A percentile compares a stretch with the other conserved stretches of the same genome.
phyloP scores from a whole-genome alignment of 2,329 filamentous ascomycete genomes.

The Colletotrichum orchidophilum region DNA sequence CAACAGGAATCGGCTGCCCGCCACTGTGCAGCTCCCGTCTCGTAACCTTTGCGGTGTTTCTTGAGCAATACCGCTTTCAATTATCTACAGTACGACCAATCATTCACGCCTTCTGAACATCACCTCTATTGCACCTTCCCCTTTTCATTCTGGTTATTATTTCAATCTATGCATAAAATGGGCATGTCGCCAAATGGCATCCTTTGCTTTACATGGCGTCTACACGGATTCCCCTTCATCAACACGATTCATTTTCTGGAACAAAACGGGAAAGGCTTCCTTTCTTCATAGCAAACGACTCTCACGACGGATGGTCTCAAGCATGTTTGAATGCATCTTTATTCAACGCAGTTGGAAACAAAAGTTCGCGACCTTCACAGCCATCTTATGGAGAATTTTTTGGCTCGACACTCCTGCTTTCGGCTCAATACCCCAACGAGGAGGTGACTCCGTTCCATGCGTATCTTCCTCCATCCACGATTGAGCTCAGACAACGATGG shows the following conservation, averaged over 20 bases:
- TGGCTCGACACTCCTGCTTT: neutral
- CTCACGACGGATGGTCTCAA: slow-evolving; percentile 34
- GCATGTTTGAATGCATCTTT: slow-evolving; percentile 30
- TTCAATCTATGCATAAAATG: slow-evolving; percentile 31
- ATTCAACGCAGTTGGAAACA: slow-evolving; percentile 21
- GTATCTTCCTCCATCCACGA: neutral
- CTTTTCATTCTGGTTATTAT: slow-evolving; percentile 27
- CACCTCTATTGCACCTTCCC: slow-evolving; percentile 11
- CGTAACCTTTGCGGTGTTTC: neutral
- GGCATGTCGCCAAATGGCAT: slow-evolving; percentile 33
- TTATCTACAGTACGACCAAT: slow-evolving; percentile 26
- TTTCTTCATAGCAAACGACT: slow-evolving; percentile 34
- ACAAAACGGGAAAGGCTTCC: slow-evolving; percentile 37
- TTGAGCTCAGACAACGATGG: slow-evolving; percentile 1
- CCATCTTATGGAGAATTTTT: neutral
- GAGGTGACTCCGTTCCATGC: neutral
- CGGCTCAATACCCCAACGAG: neutral
- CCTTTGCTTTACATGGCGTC: slow-evolving; percentile 39
- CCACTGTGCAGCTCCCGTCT: neutral
- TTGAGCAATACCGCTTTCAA: slow-evolving; percentile 2
- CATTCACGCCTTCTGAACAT: slow-evolving; percentile 9
- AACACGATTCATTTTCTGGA: slow-evolving; percentile 40
- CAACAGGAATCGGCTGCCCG: neutral
- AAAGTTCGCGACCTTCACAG: slow-evolving; percentile 18
- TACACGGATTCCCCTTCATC: slow-evolving; percentile 39